Conservation (phyloP, 2,329 filamentous ascomycete species). For the Achaetomium macrosporum region DNA sequence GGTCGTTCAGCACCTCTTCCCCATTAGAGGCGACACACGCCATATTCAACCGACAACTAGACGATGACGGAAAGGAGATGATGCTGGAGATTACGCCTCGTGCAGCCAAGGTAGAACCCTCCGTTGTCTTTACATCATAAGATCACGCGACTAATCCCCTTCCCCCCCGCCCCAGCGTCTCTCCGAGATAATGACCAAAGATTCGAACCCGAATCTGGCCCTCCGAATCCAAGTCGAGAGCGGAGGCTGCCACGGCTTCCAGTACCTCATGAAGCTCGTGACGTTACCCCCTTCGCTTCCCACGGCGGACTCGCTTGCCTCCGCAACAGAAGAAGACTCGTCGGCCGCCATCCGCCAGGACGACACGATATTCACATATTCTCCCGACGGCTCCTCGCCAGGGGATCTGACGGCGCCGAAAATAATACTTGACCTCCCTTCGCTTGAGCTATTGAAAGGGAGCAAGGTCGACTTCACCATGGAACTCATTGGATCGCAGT, state of each 20-base stretch:
- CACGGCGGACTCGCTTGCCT: slow-evolving; percentile 11
- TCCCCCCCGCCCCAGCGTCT: slow-evolving; percentile 50
- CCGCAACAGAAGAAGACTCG: slow-evolving; percentile 25
- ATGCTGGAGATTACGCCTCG: slow-evolving; percentile 75
- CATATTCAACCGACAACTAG: slow-evolving; percentile 65
- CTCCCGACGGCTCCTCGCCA: slow-evolving; percentile 38
- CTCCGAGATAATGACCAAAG: slow-evolving; percentile 66
- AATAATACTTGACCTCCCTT: slow-evolving; percentile 82
- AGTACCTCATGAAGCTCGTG: slow-evolving; percentile 88
- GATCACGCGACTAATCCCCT: not conserved
- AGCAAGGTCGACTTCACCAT: slow-evolving; percentile 96
- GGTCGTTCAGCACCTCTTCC: slow-evolving; percentile 35
- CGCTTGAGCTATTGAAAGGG: slow-evolving; percentile 80
- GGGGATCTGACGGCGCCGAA: slow-evolving; percentile 49
- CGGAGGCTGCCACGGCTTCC: slow-evolving; percentile 95
- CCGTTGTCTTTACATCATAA: not conserved
- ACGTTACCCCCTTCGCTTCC: slow-evolving; percentile 43
- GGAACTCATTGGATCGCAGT: slow-evolving; percentile 84
- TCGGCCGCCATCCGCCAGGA: slow-evolving; percentile 54
- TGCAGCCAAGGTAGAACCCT: slow-evolving; percentile 63
- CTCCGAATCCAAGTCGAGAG: slow-evolving; percentile 90
- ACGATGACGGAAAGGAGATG: slow-evolving; percentile 83
- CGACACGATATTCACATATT: slow-evolving; percentile 79
- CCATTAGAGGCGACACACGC: slow-evolving; percentile 40
- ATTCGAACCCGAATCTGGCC: slow-evolving; percentile 70